Percentiles rank a stretch among this genome's conserved stretches.
Evolutionary conservation across 2,329 filamentous ascomycete species (phyloP).

Genomic region (Phaeosphaeria sp.): DNA sequence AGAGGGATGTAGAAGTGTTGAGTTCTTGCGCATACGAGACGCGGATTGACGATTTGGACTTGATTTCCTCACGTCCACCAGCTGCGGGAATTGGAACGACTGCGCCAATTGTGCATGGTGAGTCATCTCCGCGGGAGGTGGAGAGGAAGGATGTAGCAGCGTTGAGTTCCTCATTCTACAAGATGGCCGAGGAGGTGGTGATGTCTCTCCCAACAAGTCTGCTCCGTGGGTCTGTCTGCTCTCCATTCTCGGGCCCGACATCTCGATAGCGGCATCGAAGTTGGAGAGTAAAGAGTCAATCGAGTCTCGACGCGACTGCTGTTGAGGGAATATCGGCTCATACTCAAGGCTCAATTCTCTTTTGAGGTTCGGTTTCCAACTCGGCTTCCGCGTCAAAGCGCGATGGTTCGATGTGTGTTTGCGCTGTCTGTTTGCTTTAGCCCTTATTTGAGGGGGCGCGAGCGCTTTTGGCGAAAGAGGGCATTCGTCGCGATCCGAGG

Average conservation of each 20-base stretch:
- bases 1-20: slow-evolving; percentile 7
- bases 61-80: background rate
- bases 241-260: background rate
- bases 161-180: background rate
- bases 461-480: slow-evolving; percentile 24
- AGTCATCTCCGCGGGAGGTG: background rate
- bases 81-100: background rate
- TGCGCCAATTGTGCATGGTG: background rate
- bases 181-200: background rate
- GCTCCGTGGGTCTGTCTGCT: background rate
- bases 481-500: slow-evolving; percentile 11
- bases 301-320: slow-evolving; percentile 10
- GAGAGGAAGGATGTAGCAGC: background rate
- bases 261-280: slow-evolving; percentile 10
- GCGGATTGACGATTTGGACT: background rate
- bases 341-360: slow-evolving; percentile 20
- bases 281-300: slow-evolving; percentile 16
- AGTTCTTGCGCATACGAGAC: slow-evolving; percentile 1
- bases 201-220: background rate
- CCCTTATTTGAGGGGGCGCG: slow-evolving; percentile 5
- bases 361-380: slow-evolving; percentile 36
- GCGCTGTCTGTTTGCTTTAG: slow-evolving; percentile 3
- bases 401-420: slow-evolving; percentile 17
- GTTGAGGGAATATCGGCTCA: background rate
- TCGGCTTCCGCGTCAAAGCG: slow-evolving; percentile 20